Evolutionary conservation across 331 rosid genomes (phyloP).

Genomic region (Rhamnella rubrinervis): DNA sequence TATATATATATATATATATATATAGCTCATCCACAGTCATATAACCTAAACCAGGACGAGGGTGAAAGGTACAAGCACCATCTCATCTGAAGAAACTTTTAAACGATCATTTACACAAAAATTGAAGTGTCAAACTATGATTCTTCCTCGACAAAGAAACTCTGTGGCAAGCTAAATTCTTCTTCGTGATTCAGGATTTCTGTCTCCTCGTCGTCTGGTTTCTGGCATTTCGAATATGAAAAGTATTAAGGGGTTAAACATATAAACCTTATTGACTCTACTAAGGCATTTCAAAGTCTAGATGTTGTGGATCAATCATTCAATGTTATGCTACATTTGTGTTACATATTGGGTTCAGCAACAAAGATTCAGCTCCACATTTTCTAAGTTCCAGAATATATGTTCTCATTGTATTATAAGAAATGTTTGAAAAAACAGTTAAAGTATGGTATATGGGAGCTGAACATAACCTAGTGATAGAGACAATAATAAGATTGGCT

Average conservation of each 20-base stretch:
- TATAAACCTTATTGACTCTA: not conserved
- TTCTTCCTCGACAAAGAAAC: constrained; percentile 78
- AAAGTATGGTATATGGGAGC: too few species aligned
- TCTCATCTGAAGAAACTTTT: not conserved
- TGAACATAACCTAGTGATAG: too few species aligned
- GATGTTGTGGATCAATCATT: not conserved
- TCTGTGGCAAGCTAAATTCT: constrained; percentile 84
- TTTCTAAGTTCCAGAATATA: too few species aligned
- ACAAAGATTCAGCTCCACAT: not conserved
- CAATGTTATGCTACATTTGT: not conserved
- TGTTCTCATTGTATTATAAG: too few species aligned
- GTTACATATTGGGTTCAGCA: not conserved
- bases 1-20: too few species aligned
- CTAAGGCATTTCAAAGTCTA: not conserved
- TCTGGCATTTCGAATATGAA: constrained; percentile 40
- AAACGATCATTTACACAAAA: constrained; percentile 18
- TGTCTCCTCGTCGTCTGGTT: constrained; percentile 83
- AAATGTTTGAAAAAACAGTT: too few species aligned
- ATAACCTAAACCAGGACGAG: not conserved
- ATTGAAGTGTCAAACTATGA: constrained; percentile 28
- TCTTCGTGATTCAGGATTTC: constrained; percentile 76
- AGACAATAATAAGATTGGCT: too few species aligned
- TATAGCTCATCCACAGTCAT: too few species aligned
- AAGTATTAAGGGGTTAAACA: not conserved
- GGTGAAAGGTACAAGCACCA: not conserved